Conservation (phyloP, 2,329 filamentous ascomycete species). For the Colletotrichum sp. region DNA sequence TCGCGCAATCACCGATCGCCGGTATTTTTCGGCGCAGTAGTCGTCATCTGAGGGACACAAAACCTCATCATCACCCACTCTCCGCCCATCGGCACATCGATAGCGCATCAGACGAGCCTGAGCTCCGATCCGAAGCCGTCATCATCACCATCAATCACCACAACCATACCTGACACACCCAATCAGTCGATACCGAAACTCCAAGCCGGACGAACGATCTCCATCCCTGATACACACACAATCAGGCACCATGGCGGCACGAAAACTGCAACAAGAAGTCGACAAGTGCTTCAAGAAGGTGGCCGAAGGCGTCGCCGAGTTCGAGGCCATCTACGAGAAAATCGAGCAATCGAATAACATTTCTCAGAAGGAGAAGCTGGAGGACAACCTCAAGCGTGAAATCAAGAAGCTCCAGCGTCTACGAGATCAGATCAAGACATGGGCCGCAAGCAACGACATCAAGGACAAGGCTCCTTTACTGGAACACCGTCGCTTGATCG, state of each 20-base stretch:
- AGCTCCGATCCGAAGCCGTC: neutral
- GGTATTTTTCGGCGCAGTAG: slow-evolving; percentile 1
- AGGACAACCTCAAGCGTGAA: slow-evolving; percentile 97
- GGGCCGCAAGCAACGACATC: slow-evolving; percentile 97
- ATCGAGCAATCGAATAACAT: slow-evolving; percentile 91
- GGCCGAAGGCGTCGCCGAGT: slow-evolving; percentile 87
- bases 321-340: slow-evolving; percentile 97
- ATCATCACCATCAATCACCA: neutral
- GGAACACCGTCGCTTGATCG: slow-evolving; percentile 94
- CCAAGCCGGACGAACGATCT: neutral
- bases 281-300: slow-evolving; percentile 99
- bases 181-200: neutral
- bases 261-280: slow-evolving; percentile 97
- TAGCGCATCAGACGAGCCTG: neutral
- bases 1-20: slow-evolving; percentile 11
- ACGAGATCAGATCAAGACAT: slow-evolving; percentile 99
- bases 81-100: neutral
- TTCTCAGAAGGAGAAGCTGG: slow-evolving; percentile 96
- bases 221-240: neutral
- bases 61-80: neutral
- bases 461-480: slow-evolving; percentile 97
- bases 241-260: slow-evolving; percentile 77
- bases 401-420: slow-evolving; percentile 99
- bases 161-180: neutral
- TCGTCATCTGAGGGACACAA: neutral